These are phyloP conservation scores for Cicer bijugum DNA, from an alignment of 306 rosid genomes.

Conservation along the genomic window DNA sequence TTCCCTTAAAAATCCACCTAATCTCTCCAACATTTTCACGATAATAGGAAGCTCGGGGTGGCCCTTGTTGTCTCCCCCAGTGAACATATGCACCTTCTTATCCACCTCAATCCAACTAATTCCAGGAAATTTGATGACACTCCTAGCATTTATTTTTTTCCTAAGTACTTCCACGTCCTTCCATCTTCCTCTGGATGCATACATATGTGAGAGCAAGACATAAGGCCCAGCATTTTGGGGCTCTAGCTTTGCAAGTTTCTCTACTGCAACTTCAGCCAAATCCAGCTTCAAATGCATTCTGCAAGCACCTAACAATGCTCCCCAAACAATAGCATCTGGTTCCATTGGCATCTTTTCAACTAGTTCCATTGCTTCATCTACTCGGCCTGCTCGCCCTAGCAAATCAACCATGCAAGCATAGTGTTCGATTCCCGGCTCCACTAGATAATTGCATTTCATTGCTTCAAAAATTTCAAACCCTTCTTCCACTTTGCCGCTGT, in stretches of 20 bases:
- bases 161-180: slow-evolving; percentile 60
- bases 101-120: slow-evolving; percentile 82
- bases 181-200: slow-evolving; percentile 70
- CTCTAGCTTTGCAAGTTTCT: slow-evolving; percentile 66
- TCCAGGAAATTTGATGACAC: slow-evolving; percentile 71
- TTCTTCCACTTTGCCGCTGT: slow-evolving; percentile 57
- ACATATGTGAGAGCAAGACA: slow-evolving; percentile 67
- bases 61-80: slow-evolving; percentile 60
- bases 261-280: slow-evolving; percentile 61
- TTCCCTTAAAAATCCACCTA: slow-evolving; percentile 65
- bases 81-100: slow-evolving; percentile 67
- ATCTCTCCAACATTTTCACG: slow-evolving; percentile 57
- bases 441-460: slow-evolving; percentile 57
- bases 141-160: slow-evolving; percentile 53
- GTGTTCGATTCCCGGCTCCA: slow-evolving; percentile 59
- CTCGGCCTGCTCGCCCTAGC: slow-evolving; percentile 64
- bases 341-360: slow-evolving; percentile 64
- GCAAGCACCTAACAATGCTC: slow-evolving; percentile 64
- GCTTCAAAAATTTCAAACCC: slow-evolving; percentile 55
- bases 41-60: slow-evolving; percentile 69
- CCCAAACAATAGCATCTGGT: slow-evolving; percentile 72
- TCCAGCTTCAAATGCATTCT: slow-evolving; percentile 60
- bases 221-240: slow-evolving; percentile 68
- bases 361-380: slow-evolving; percentile 61
- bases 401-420: slow-evolving; percentile 75